Base-by-base conservation (phyloP, 768 basidiomycete genomes). In the Tylopilus rubrobrunneus region DNA sequence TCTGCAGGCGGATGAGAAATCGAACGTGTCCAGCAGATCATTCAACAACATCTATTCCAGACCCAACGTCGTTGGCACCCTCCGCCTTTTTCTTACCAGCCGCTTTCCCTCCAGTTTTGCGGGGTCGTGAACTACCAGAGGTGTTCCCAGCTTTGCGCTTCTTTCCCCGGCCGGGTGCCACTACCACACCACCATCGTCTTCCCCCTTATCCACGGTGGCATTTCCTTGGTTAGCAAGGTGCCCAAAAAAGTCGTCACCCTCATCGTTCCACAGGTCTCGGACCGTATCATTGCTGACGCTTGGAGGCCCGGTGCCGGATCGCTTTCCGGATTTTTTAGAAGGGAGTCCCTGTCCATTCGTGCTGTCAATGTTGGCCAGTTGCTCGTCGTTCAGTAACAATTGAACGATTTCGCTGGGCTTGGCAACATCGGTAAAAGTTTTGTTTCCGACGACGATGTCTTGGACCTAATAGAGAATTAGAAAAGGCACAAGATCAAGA, bases 381-480 rank as follows among this genome's bases (percentile, higher is more conserved):
- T 98, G 95, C 62, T 97, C 93, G 62, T 98, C 95, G 64, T 93
- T 95, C 63, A 99, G 80, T 47, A 99, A 76, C 43, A 99, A 72
- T 56, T 94, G 93, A 15, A 96, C 96, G 51, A 99, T 97, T 70
- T 99, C 97, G 73, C 92, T 95, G 27, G 93, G 92, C 68, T 93
- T 95, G 19, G 92, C 84, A 49, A 89, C 89, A 58, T 97, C 94
- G 2, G 89, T 92, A 67, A 97, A 86, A 56, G 84, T 92, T 72
- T 97, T 98, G 73, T 91, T 95, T 49, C 97, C 97, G 8, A 99
- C 97, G 49, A 99, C 97, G 55, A 98, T 96, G 62, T 99, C 97
- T 84, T 98, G 97, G 5, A 98, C 95, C 92, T 95, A 53, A 21
- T 51, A 55, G 27, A 55, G 48, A 52, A 49, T 46, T 41, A 49